Conservation (phyloP, 2,329 filamentous ascomycete species). For the Alternaria sp. region DNA sequence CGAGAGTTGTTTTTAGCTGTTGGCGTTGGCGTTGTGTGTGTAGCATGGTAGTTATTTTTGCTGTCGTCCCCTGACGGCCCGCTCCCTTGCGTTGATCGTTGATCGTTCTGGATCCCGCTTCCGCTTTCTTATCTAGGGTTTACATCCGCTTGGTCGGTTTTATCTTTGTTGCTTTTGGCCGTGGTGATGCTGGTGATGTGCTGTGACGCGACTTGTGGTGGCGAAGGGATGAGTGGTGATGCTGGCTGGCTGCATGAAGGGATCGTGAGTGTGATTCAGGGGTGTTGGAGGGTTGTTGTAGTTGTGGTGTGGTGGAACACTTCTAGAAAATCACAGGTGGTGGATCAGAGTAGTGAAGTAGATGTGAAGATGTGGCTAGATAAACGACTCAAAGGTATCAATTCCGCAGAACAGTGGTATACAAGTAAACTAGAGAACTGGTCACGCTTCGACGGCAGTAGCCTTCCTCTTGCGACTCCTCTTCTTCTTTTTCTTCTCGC, state of each 20-base stretch:
- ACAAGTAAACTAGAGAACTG: background rate
- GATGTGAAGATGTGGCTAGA: background rate
- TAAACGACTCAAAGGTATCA: background rate
- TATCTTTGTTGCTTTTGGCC: background rate
- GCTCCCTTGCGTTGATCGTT: background rate
- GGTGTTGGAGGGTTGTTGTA: background rate
- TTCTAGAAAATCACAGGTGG: background rate
- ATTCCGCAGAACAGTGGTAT: background rate
- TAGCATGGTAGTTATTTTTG: background rate
- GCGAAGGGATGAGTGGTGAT: background rate
- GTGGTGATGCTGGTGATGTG: background rate
- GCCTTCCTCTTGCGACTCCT: conserved; percentile 32
- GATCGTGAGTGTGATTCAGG: background rate
- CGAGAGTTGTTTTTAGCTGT: background rate
- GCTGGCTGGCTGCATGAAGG: background rate
- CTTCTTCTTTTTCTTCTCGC: conserved; percentile 36
- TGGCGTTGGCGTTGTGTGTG: background rate
- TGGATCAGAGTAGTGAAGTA: background rate
- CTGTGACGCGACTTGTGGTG: background rate
- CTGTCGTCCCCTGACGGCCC: background rate
- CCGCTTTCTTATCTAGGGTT: background rate
- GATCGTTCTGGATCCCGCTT: background rate
- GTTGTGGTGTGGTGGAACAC: background rate
- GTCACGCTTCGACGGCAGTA: conserved; percentile 14
- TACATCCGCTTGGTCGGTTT: background rate